Percentiles rank a stretch among this genome's conserved stretches.
Evolutionary conservation across 1,284 basidiomycete genomes (phyloP).

Genomic region (Marasmius fiardii): DNA sequence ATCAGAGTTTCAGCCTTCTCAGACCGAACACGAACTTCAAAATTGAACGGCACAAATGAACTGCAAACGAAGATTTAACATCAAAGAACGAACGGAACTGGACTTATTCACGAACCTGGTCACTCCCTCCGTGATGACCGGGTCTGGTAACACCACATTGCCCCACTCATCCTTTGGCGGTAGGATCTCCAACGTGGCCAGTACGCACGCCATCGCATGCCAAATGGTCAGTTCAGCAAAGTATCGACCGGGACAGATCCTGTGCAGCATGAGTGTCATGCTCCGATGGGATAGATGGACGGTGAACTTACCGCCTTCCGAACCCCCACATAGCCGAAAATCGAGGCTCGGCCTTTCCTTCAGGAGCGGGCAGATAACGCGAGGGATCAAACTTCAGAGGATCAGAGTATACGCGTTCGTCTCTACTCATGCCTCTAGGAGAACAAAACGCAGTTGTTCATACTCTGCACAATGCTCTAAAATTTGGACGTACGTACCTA

Average conservation of each 20-base stretch:
- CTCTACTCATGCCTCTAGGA: neutral
- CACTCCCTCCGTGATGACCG: slow-evolving; percentile 14
- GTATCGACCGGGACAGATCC: slow-evolving; percentile 17
- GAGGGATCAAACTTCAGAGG: neutral
- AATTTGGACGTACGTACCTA: neutral
- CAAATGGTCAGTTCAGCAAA: slow-evolving; percentile 18
- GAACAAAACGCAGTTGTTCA: neutral
- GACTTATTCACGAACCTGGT: slow-evolving; percentile 10
- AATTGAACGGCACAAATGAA: slow-evolving; percentile 14
- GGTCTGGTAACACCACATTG: slow-evolving; percentile 4
- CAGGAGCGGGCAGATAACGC: slow-evolving; percentile 2
- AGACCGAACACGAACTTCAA: slow-evolving; percentile 12
- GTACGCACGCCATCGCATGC: slow-evolving; percentile 17
- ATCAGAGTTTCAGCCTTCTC: slow-evolving; percentile 11
- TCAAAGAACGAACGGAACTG: neutral
- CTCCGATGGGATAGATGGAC: no score
- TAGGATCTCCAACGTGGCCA: slow-evolving; percentile 13
- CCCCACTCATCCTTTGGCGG: slow-evolving; percentile 10
- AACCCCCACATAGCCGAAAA: neutral
- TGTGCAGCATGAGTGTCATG: neutral
- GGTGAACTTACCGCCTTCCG: neutral
- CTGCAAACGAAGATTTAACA: neutral
- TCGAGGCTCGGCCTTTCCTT: slow-evolving; percentile 3
- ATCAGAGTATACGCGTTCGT: slow-evolving; percentile 4
- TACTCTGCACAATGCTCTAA: no score